phyloP scores from a whole-genome alignment of 148 eudicot species.

The Chenopodium quinoa region DNA sequence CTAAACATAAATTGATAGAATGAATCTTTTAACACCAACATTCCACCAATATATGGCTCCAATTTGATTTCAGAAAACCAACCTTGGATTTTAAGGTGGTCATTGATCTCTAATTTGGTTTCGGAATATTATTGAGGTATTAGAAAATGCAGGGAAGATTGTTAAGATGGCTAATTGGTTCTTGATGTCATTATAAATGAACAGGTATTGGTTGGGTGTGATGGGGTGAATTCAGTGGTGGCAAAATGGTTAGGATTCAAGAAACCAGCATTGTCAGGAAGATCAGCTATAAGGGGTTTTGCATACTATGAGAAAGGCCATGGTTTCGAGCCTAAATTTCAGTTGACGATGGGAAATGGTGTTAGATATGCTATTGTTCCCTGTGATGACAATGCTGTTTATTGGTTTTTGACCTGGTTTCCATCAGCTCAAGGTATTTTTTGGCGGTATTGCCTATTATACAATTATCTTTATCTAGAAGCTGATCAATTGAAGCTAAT shows the following conservation, averaged over 20 bases:
- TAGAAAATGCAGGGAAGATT: not conserved
- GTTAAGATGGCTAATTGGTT: too few species aligned
- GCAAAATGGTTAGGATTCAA: conserved; percentile 49
- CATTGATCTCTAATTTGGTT: too few species aligned
- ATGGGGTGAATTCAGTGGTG: conserved; percentile 63
- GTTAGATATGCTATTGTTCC: conserved; percentile 49
- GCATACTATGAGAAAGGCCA: conserved; percentile 40
- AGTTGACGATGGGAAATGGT: conserved; percentile 40
- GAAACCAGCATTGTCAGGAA: conserved; percentile 36
- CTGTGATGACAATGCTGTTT: conserved; percentile 35
- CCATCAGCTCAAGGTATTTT: conserved; percentile 42
- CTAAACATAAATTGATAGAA: too few species aligned
- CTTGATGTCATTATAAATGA: not conserved
- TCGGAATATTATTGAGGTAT: too few species aligned
- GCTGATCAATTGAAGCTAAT: too few species aligned
- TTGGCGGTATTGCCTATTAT: too few species aligned
- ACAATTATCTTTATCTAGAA: too few species aligned
- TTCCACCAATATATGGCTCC: too few species aligned
- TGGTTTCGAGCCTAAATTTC: conserved; percentile 44
- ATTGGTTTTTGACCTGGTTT: conserved; percentile 52
- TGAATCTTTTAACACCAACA: too few species aligned
- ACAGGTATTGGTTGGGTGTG: conserved; percentile 59
- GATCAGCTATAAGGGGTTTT: conserved; percentile 43
- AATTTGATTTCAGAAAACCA: too few species aligned
- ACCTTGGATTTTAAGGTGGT: too few species aligned